Percentiles rank a stretch among this genome's conserved stretches.
phyloP scores from a whole-genome alignment of 2,329 filamentous ascomycete genomes.

The Diaporthe helianthi region DNA sequence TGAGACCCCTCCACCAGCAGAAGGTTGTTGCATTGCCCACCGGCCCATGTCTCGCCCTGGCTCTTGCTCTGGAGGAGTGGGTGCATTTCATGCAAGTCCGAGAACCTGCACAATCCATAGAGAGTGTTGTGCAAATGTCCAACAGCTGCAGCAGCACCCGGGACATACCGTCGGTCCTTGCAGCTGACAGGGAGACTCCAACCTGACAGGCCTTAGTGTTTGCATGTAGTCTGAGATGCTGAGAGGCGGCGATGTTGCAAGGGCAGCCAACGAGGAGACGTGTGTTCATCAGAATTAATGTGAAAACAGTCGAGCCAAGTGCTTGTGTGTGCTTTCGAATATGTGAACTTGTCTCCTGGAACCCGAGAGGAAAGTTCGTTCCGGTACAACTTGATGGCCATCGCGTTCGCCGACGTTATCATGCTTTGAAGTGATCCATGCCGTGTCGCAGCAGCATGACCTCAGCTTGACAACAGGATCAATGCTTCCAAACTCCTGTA shows the following conservation, averaged over 20 bases:
- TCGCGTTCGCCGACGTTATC: not conserved
- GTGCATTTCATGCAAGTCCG: not conserved
- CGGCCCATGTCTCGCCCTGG: not conserved
- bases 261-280: not conserved
- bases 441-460: not conserved
- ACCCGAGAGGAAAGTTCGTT: not conserved
- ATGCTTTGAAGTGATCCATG: not conserved
- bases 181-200: not conserved
- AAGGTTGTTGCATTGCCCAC: not conserved
- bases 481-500: not conserved
- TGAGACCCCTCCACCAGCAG: not conserved
- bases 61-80: not conserved
- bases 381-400: not conserved
- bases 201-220: not conserved
- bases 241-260: not conserved
- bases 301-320: not conserved
- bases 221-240: not conserved
- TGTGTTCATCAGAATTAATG: not conserved
- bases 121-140: not conserved
- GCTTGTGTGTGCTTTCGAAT: not conserved
- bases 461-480: not conserved
- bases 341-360: not conserved
- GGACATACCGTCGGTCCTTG: conserved; percentile 10
- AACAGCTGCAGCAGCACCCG: conserved; percentile 2
- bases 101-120: conserved; percentile 2